Evolutionary conservation across 2,329 filamentous ascomycete species (phyloP).

Genomic region (Dryadomyces quercus-mongolicae): DNA sequence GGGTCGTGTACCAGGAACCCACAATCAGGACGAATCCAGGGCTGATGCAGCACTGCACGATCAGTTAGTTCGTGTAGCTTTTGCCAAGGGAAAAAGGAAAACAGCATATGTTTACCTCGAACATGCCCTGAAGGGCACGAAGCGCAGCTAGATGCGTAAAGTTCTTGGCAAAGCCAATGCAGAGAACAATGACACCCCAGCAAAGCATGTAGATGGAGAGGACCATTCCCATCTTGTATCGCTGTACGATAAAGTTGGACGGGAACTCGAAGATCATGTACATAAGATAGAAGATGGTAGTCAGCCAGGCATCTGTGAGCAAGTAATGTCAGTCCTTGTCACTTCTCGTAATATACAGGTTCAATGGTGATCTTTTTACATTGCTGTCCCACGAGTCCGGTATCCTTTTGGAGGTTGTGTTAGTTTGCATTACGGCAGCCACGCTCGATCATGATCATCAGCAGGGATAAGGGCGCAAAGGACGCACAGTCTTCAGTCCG

Average conservation of each 20-base stretch:
- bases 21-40: slow-evolving; percentile 3
- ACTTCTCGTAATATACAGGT: neutral
- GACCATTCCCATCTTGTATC: slow-evolving; percentile 14
- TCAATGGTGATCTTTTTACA: neutral
- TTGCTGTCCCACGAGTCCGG: slow-evolving; percentile 15
- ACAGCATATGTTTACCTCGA: slow-evolving; percentile 1
- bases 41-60: slow-evolving; percentile 2
- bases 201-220: slow-evolving; percentile 17
- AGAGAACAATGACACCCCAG: slow-evolving; percentile 23
- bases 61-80: too few relatives aligned
- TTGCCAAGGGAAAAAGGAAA: neutral
- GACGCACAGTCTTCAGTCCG: slow-evolving; percentile 17
- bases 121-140: slow-evolving; percentile 22
- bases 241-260: slow-evolving; percentile 18
- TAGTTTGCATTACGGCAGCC: neutral
- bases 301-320: slow-evolving; percentile 13
- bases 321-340: neutral
- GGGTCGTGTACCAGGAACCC: slow-evolving; percentile 3
- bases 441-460: too few relatives aligned
- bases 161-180: slow-evolving; percentile 24
- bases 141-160: slow-evolving; percentile 23
- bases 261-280: slow-evolving; percentile 21
- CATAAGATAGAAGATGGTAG: slow-evolving; percentile 23
- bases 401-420: slow-evolving; percentile 7
- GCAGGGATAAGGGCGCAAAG: neutral